A percentile compares a stretch with the other conserved stretches of the same genome.
Conservation (phyloP, 495 filamentous ascomycete genomes). For the Podospora didyma region DNA sequence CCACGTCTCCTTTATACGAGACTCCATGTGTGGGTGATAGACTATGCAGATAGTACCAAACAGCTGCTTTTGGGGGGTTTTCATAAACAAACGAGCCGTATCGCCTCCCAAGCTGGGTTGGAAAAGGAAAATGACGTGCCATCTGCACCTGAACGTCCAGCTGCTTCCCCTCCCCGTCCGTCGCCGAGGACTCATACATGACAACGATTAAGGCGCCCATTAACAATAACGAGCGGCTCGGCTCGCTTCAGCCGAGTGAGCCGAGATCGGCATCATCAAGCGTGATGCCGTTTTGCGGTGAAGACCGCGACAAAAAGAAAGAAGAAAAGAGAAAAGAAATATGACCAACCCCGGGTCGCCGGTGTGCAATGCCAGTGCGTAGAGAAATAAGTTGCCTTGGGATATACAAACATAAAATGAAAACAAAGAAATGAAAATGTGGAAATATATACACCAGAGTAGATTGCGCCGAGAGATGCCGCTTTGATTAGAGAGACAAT, state of each 20-base stretch:
- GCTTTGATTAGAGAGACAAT: neutral
- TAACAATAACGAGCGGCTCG: neutral
- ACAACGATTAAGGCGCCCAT: neutral
- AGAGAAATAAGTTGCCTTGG: neutral
- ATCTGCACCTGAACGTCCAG: neutral
- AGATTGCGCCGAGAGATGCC: too few species aligned
- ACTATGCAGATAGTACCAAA: too few species aligned
- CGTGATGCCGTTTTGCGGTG: neutral
- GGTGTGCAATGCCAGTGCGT: slow-evolving; percentile 17
- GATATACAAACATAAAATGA: slow-evolving; percentile 2
- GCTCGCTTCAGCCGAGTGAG: neutral
- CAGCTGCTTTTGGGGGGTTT: too few species aligned
- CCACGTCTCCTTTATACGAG: too few species aligned
- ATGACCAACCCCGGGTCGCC: slow-evolving; percentile 17
- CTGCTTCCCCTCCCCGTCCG: neutral
- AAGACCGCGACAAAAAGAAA: neutral
- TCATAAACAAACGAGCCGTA: too few species aligned
- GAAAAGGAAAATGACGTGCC: neutral
- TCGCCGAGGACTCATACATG: neutral
- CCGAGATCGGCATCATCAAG: too few species aligned
- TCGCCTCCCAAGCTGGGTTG: neutral
- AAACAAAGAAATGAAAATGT: slow-evolving; percentile 11
- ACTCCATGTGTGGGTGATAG: too few species aligned
- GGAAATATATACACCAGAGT: slow-evolving; percentile 3
- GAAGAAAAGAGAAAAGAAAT: slow-evolving; percentile 5